Evolutionary conservation across 2,329 filamentous ascomycete genomes (phyloP).

Genomic region (Trichophyton verrucosum): DNA sequence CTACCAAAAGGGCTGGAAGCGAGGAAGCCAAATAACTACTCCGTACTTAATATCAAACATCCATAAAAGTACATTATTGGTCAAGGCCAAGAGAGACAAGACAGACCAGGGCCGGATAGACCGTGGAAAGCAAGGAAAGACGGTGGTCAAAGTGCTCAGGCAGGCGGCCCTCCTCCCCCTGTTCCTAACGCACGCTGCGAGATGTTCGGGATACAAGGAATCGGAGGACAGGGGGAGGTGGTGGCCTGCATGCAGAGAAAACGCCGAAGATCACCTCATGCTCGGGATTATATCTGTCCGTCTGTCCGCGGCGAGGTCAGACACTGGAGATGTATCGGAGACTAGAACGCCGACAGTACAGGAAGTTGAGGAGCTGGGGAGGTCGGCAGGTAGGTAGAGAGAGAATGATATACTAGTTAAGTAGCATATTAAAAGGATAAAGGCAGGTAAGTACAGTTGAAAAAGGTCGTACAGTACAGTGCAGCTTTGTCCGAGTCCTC

Average conservation of each 20-base stretch:
- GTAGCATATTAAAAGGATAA: neutral
- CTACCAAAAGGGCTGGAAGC: no score
- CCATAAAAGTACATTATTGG: no score
- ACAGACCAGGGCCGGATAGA: neutral
- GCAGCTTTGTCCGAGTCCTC: neutral
- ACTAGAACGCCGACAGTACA: neutral
- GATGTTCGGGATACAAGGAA: no score
- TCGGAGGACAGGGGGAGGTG: no score
- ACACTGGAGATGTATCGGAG: neutral
- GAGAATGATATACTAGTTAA: neutral
- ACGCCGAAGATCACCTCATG: no score
- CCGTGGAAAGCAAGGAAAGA: neutral
- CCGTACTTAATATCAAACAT: no score
- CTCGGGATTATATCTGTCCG: no score
- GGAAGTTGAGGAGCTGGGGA: neutral
- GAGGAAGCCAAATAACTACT: no score
- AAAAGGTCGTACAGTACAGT: neutral
- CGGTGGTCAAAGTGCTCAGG: neutral
- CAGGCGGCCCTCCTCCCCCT: no score
- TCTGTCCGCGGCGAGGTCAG: no score
- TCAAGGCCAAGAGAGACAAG: neutral
- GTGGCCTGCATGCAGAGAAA: no score
- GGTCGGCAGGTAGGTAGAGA: neutral
- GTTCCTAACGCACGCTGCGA: no score
- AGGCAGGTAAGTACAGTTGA: neutral